These are phyloP conservation scores for Pseudonectria buxi DNA, from an alignment of 2,329 filamentous ascomycete genomes.

Conservation along the genomic window DNA sequence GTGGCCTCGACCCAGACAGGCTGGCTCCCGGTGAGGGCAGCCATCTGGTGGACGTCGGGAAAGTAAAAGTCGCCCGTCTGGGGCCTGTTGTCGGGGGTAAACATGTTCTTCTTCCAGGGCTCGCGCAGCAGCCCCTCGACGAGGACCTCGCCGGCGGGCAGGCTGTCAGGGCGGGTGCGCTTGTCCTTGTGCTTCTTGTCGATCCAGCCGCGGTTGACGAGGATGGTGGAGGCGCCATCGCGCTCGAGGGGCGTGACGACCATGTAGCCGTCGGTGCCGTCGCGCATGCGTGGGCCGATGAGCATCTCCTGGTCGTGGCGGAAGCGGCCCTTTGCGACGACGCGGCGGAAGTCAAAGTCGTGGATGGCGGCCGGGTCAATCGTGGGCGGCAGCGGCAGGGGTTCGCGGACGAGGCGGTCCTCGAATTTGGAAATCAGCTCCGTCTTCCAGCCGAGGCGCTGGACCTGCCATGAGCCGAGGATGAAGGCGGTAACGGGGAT, in stretches of 20 bases:
- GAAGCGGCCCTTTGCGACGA: slow-evolving; percentile 66
- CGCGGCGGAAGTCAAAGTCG: slow-evolving; percentile 88
- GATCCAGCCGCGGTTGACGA: slow-evolving; percentile 93
- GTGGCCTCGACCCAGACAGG: slow-evolving; percentile 94
- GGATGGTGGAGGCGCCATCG: slow-evolving; percentile 59
- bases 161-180: slow-evolving; percentile 53
- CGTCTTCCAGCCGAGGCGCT: slow-evolving; percentile 89
- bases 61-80: slow-evolving; percentile 88
- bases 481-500: slow-evolving; percentile 88
- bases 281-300: slow-evolving; percentile 79
- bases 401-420: slow-evolving; percentile 79
- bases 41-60: slow-evolving; percentile 90
- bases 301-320: slow-evolving; percentile 95
- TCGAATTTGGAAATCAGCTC: slow-evolving; percentile 86
- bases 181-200: slow-evolving; percentile 65
- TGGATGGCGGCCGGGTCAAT: slow-evolving; percentile 75
- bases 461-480: slow-evolving; percentile 92
- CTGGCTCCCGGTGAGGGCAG: slow-evolving; percentile 70
- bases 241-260: slow-evolving; percentile 89
- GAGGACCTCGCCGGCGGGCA: slow-evolving; percentile 65
- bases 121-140: slow-evolving; percentile 81
- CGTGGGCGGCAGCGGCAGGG: slow-evolving; percentile 75
- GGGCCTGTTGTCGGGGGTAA: slow-evolving; percentile 85
- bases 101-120: slow-evolving; percentile 97
- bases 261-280: slow-evolving; percentile 84